Evolutionary conservation across 2,329 filamentous ascomycete species (phyloP).

Genomic region (Aureobasidium sp.): DNA sequence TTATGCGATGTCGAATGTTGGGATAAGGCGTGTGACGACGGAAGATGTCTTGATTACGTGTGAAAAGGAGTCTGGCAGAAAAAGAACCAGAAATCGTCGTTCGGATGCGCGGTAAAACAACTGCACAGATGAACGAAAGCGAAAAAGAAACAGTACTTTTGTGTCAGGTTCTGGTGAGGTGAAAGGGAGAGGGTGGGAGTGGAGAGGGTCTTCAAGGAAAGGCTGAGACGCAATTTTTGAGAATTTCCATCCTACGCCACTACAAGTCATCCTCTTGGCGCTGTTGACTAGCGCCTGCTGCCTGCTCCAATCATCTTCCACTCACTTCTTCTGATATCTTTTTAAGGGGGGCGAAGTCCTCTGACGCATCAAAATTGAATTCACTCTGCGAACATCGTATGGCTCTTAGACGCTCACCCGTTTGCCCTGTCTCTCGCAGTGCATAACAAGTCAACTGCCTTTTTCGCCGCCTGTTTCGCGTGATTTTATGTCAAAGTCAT

Average conservation of each 20-base stretch:
- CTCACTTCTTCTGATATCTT: background rate
- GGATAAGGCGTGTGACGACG: slow-evolving; percentile 6
- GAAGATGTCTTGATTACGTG: slow-evolving; percentile 8
- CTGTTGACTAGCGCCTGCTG: background rate
- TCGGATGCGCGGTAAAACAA: slow-evolving; percentile 14
- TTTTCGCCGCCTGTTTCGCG: no score
- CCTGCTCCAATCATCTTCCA: slow-evolving; percentile 6
- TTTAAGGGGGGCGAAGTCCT: background rate
- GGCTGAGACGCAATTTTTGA: background rate
- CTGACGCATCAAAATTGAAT: no score
- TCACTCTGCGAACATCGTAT: no score
- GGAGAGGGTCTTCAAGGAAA: background rate
- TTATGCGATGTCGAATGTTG: slow-evolving; percentile 1
- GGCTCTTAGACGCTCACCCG: no score
- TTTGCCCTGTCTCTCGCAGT: no score
- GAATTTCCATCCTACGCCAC: background rate
- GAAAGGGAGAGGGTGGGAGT: background rate
- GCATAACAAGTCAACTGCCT: no score
- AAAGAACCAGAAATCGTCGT: background rate
- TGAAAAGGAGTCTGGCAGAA: slow-evolving; percentile 1
- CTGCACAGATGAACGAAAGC: slow-evolving; percentile 16
- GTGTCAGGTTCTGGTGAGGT: background rate
- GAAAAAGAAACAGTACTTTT: slow-evolving; percentile 16
- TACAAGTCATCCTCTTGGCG: background rate
- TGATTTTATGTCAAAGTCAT: no score